These are phyloP conservation scores for Drechslera avenae DNA, from an alignment of 2,329 filamentous ascomycete genomes.

Conservation along the genomic window DNA sequence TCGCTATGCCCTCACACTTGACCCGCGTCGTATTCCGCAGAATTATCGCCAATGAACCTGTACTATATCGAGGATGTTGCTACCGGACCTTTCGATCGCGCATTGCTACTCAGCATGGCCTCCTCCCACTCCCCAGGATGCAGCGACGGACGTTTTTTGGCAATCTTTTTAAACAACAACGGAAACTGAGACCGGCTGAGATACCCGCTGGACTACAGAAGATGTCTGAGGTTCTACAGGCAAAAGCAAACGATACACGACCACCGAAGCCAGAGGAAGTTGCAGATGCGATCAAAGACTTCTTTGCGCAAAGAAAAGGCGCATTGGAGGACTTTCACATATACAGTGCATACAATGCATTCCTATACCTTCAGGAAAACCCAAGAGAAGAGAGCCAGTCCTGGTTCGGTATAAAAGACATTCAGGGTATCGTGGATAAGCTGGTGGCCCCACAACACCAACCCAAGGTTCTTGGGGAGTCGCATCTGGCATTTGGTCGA, in stretches of 20 bases:
- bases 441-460: slow-evolving; percentile 28
- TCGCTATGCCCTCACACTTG: slow-evolving; percentile 63
- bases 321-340: slow-evolving; percentile 52
- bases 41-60: slow-evolving; percentile 59
- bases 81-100: slow-evolving; percentile 40
- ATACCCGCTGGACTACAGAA: slow-evolving; percentile 73
- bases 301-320: slow-evolving; percentile 33
- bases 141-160: slow-evolving; percentile 64
- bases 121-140: slow-evolving; percentile 21
- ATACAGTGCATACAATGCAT: slow-evolving; percentile 62
- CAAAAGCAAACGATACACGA: slow-evolving; percentile 66
- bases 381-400: slow-evolving; percentile 29
- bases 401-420: slow-evolving; percentile 38
- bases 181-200: slow-evolving; percentile 63
- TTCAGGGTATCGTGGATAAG: slow-evolving; percentile 18
- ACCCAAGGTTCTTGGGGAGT: slow-evolving; percentile 45
- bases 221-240: slow-evolving; percentile 70
- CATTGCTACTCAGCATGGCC: slow-evolving; percentile 26
- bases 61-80: slow-evolving; percentile 53
- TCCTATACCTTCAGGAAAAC: slow-evolving; percentile 61
- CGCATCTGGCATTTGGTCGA: slow-evolving; percentile 50
- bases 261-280: slow-evolving; percentile 69
- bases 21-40: slow-evolving; percentile 65
- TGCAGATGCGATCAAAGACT: slow-evolving; percentile 56
- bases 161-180: slow-evolving; percentile 68